A percentile compares a stretch with the other conserved stretches of the same genome.
phyloP scores from a whole-genome alignment of 1,284 basidiomycete genomes.

The Caloboletus firmus region DNA sequence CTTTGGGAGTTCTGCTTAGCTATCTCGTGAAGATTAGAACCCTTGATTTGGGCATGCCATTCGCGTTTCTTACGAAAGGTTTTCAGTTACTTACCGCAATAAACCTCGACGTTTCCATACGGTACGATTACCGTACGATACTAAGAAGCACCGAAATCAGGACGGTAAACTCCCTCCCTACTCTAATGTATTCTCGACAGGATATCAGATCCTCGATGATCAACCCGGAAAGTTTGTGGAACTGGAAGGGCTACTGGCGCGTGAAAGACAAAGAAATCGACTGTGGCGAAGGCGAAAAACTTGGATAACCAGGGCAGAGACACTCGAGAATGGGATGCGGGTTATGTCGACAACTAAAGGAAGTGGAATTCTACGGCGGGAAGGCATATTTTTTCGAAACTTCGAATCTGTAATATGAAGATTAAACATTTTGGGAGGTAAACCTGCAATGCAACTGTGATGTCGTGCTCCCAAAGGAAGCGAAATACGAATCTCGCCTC shows the following conservation, averaged over 20 bases:
- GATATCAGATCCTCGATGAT: constrained; percentile 6
- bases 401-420: too few relatives aligned
- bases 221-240: constrained; percentile 1
- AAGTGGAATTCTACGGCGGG: background rate
- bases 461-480: background rate
- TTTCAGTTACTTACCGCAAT: background rate
- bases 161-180: background rate
- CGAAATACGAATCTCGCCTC: background rate
- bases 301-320: background rate
- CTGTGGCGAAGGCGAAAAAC: constrained; percentile 4
- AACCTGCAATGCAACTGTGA: background rate
- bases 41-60: constrained; percentile 7
- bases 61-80: constrained; percentile 15
- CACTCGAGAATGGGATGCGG: constrained; percentile 11
- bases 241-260: background rate
- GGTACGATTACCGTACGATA: background rate
- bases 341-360: background rate
- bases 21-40: background rate
- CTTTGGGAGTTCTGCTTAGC: background rate
- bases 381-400: background rate
- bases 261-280: background rate
- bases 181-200: constrained; percentile 11
- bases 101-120: constrained; percentile 3
- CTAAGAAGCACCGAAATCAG: background rate
- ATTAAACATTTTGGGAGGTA: too few relatives aligned